Conservation (phyloP, 2,329 filamentous ascomycete genomes). For the Zarea fungicola region DNA sequence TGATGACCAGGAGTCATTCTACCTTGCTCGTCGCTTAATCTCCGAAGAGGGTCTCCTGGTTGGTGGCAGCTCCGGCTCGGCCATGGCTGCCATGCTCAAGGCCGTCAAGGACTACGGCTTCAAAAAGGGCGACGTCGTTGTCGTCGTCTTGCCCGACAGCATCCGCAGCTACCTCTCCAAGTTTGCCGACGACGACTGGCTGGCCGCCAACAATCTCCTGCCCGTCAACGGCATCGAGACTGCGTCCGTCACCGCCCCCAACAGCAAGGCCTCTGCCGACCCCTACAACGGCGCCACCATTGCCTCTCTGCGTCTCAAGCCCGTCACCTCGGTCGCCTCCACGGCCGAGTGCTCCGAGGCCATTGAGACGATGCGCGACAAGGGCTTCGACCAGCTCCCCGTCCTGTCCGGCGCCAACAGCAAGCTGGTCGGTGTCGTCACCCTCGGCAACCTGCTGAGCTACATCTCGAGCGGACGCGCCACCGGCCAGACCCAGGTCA, state of each 20-base stretch:
- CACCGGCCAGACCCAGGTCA: constrained; percentile 65
- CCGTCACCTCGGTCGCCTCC: constrained; percentile 77
- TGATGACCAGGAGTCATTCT: constrained; percentile 84
- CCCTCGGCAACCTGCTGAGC: constrained; percentile 87
- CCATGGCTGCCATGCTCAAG: constrained; percentile 74
- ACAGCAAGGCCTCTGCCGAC: constrained; percentile 45
- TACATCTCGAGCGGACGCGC: constrained; percentile 84
- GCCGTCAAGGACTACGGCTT: constrained; percentile 74
- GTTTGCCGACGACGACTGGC: constrained; percentile 98
- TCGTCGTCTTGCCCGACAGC: constrained; percentile 89
- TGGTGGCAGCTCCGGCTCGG: constrained; percentile 89
- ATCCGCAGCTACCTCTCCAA: constrained; percentile 97
- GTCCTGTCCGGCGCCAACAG: constrained; percentile 69
- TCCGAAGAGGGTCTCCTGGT: constrained; percentile 91
- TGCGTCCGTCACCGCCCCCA: constrained; percentile 34
- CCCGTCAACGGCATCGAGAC: constrained; percentile 50
- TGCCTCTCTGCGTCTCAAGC: constrained; percentile 79
- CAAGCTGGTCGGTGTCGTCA: constrained; percentile 85
- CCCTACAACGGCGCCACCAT: constrained; percentile 76
- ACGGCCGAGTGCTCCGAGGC: constrained; percentile 74
- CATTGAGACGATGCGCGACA: constrained; percentile 97
- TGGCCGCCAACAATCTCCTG: constrained; percentile 90
- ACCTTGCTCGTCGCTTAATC: constrained; percentile 83
- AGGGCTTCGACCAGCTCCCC: constrained; percentile 95
- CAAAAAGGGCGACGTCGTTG: constrained; percentile 77